Conservation (phyloP, 2,329 filamentous ascomycete genomes). For the Fusarium pseudograminearum region DNA sequence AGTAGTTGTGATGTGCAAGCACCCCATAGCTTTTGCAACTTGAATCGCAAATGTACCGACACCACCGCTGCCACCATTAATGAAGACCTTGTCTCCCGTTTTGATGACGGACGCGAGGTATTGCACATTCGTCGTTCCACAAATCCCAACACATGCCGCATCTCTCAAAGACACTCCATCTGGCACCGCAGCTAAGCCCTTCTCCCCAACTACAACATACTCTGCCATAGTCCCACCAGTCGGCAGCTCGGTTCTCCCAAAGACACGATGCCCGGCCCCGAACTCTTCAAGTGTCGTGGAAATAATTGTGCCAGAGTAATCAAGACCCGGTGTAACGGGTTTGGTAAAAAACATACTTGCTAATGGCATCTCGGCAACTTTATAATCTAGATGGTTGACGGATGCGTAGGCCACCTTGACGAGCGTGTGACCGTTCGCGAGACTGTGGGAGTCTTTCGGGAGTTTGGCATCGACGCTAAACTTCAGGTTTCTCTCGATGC, state of each 20-base stretch:
- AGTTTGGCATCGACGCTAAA: constrained; percentile 10
- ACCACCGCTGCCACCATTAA: constrained; percentile 39
- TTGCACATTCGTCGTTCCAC: constrained; percentile 27
- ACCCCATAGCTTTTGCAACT: constrained; percentile 28
- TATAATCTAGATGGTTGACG: constrained; percentile 42
- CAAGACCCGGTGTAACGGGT: constrained; percentile 30
- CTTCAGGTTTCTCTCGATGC: constrained; percentile 36
- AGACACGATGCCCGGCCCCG: constrained; percentile 10
- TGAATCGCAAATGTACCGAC: constrained; percentile 37
- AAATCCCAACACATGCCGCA: constrained; percentile 30
- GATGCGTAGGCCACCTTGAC: constrained; percentile 39
- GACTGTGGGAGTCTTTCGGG: background rate
- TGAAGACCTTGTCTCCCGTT: constrained; percentile 1
- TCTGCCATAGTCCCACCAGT: constrained; percentile 28
- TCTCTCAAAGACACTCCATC: constrained; percentile 16
- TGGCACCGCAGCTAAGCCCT: constrained; percentile 4
- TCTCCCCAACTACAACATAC: constrained; percentile 27
- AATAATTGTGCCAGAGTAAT: constrained; percentile 37
- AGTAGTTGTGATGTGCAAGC: constrained; percentile 12
- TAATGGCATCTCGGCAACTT: constrained; percentile 34
- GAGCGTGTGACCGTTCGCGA: constrained; percentile 17
- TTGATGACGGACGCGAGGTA: constrained; percentile 3
- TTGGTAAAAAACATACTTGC: constrained; percentile 18
- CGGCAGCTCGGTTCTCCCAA: constrained; percentile 31
- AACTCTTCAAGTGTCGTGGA: background rate